These are phyloP conservation scores for Eucalyptus albens DNA, from an alignment of 345 rosid species.

Conservation along the genomic window DNA sequence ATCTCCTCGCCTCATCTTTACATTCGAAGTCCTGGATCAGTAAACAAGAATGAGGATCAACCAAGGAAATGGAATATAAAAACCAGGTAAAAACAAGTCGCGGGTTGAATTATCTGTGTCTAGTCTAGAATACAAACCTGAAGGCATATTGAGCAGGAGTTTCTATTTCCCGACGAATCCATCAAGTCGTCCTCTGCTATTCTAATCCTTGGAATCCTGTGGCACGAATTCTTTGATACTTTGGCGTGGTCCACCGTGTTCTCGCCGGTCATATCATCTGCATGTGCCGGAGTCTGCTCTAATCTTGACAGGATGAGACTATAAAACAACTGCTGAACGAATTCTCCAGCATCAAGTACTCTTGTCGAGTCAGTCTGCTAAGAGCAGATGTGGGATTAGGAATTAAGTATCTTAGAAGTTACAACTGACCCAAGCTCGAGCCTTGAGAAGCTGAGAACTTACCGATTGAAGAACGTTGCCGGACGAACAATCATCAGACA, in stretches of 20 bases:
- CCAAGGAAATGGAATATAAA: neutral
- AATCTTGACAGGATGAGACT: neutral
- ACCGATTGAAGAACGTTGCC: constrained; percentile 2
- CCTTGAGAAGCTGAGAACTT: neutral
- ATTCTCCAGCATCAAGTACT: constrained; percentile 51
- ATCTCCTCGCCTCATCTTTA: neutral
- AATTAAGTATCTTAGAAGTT: neutral
- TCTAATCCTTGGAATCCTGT: neutral
- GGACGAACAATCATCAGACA: neutral
- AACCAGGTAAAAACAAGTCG: neutral
- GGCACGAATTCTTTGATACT: neutral
- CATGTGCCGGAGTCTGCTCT: neutral
- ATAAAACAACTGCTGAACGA: neutral
- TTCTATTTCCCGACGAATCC: constrained; percentile 5
- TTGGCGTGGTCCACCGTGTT: neutral
- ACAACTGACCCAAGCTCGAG: neutral
- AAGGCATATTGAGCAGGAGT: constrained; percentile 29
- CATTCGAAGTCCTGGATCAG: constrained; percentile 10
- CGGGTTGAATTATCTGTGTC: neutral
- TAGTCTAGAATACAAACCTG: constrained; percentile 7
- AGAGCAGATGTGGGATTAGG: neutral
- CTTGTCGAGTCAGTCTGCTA: constrained; percentile 66
- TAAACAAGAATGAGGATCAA: neutral
- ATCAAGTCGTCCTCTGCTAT: neutral
- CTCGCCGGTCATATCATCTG: neutral